Conservation (phyloP, 306 rosid genomes). For the Pterocarpus macrocarpus region DNA sequence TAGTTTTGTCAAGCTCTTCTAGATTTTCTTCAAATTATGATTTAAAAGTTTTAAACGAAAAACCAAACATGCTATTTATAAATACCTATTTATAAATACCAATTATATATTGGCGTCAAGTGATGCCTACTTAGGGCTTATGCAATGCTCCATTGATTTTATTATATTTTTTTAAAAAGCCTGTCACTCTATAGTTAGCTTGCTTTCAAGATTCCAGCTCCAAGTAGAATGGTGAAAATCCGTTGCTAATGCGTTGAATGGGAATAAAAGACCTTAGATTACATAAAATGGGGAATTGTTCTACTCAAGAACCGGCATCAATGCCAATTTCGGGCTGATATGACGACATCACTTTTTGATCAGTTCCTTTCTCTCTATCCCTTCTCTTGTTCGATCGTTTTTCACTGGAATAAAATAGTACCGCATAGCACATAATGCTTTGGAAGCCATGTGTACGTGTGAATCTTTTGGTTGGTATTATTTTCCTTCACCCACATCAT, state of each 20-base stretch:
- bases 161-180: background rate
- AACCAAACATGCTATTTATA: too few relatives aligned
- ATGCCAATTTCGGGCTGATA: conserved; percentile 17
- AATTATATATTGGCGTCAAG: too few relatives aligned
- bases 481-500: background rate
- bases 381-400: conserved; percentile 12
- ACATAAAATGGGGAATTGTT: conserved; percentile 10
- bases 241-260: conserved; percentile 6
- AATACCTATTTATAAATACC: too few relatives aligned
- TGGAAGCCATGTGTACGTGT: conserved; percentile 10
- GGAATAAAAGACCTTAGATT: conserved; percentile 9
- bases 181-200: background rate
- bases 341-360: conserved; percentile 17
- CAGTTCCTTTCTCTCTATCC: conserved; percentile 1
- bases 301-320: conserved; percentile 39
- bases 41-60: too few relatives aligned
- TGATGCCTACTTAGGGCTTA: background rate
- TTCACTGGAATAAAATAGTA: conserved; percentile 13
- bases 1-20: too few relatives aligned
- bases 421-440: conserved; percentile 2
- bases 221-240: background rate
- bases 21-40: too few relatives aligned
- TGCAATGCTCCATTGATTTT: conserved; percentile 6
- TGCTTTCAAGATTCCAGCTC: conserved; percentile 1
- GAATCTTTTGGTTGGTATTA: conserved; percentile 2